Base-by-base conservation (phyloP, 2,329 filamentous ascomycete species). In the Phaeosphaeria sp. region DNA sequence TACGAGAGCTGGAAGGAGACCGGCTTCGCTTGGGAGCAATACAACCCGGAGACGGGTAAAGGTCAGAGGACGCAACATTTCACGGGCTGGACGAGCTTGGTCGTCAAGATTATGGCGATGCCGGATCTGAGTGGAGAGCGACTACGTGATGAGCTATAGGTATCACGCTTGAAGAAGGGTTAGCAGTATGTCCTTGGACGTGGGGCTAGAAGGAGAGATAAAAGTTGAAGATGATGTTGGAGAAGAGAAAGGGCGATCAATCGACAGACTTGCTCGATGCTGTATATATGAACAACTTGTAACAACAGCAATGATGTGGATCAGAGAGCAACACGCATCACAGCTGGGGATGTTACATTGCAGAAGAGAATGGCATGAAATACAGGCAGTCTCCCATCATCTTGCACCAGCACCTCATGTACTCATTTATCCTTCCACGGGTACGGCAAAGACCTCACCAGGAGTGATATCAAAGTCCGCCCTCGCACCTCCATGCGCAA, bases 1-100 rank as follows among this genome's bases (percentile, higher is more conserved):
- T 97, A 90, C 81, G 85, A 89, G 56, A 89, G 89, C 75, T 99
- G 94, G 94, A 83, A 89, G 73, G 87, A 91, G 72, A 98, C 95
- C 0, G 94, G 94, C 18, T 98, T 98, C 75, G 95, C 94, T 0
- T 99, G 94, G 94, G 95, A 99, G 79, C 95, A 99, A 80, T 99
- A 98, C 78, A 92, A 96, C 75, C 92, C 93, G 0, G 92, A 97
- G 69, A 96, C 92, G 3, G 95, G 95, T 46, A 86, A 86, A 52
- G 95, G 95, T n/a, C 94, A 98, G 82, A 85, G 95, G 43, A 98
- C 93, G 5, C 93, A 97, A 82, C 94, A 98, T 78, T 99, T 99
- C 76, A 97, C 95, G 0, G 95, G 95, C 50, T 99, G 95, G 95
- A 99, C 95, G n/a, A 97, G 92, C 76, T 82, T 98, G 78, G 91